These are phyloP conservation scores for Nicotiana benthamiana DNA, from an alignment of 257 asterid genomes.

Conservation along the genomic window DNA sequence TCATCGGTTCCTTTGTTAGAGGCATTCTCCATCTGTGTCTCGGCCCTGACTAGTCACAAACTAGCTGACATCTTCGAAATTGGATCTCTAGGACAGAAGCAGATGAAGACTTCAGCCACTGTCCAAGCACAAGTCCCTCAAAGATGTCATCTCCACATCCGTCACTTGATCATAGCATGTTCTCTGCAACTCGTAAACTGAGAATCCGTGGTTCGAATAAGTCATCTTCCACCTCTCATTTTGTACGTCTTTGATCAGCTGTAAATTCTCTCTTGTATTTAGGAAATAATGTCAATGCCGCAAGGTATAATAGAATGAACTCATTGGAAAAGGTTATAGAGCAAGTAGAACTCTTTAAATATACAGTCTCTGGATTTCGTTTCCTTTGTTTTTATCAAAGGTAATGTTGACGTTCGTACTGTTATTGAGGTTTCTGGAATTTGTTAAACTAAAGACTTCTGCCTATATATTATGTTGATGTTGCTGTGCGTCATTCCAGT, in stretches of 20 bases:
- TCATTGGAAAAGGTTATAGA: not conserved
- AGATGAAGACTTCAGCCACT: constrained; percentile 13
- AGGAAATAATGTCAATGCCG: constrained; percentile 3
- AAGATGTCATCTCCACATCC: constrained; percentile 60
- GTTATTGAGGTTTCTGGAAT: not conserved
- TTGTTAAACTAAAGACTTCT: not conserved
- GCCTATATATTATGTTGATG: not conserved
- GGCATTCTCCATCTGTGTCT: constrained; percentile 77
- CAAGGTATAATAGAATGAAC: not conserved
- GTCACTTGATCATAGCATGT: constrained; percentile 30
- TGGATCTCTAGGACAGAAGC: constrained; percentile 17
- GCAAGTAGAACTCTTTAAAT: not conserved
- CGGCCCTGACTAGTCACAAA: constrained; percentile 44
- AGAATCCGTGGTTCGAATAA: not conserved
- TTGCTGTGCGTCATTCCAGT: not conserved
- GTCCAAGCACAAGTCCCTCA: constrained; percentile 41
- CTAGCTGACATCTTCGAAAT: constrained; percentile 35
- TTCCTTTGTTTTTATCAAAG: not conserved
- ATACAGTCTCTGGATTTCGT: not conserved
- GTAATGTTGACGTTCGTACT: not conserved
- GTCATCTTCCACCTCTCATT: not conserved
- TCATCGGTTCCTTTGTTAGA: constrained; percentile 57
- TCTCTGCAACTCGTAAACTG: not conserved
- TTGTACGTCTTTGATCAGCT: not conserved
- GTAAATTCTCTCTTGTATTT: constrained; percentile 4